A percentile compares a stretch with the other conserved stretches of the same genome.
phyloP scores from a whole-genome alignment of 495 filamentous ascomycete species.

The Astrocystis sublimbata region DNA sequence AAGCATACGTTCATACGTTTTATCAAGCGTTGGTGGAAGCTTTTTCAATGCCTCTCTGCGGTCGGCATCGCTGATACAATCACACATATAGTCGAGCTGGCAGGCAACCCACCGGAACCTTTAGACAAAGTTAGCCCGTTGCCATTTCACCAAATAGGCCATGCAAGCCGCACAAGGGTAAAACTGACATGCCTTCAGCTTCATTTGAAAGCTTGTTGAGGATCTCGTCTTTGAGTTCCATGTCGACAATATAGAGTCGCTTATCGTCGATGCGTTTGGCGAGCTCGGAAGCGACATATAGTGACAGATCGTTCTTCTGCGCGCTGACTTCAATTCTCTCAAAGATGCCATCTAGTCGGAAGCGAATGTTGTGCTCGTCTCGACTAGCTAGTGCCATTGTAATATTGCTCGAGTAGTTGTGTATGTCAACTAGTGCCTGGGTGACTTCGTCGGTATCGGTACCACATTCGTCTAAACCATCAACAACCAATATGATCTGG shows the following conservation, averaged over 20 bases:
- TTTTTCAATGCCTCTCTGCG: conserved; percentile 32
- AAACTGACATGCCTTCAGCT: conserved; percentile 23
- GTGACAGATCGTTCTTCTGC: conserved; percentile 30
- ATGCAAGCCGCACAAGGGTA: conserved; percentile 25
- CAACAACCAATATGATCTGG: conserved; percentile 29
- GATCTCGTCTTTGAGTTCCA: conserved; percentile 34
- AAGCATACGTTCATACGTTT: conserved; percentile 40
- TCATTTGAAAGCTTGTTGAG: conserved; percentile 28
- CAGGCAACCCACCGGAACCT: conserved; percentile 48
- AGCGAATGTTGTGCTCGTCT: conserved; percentile 25
- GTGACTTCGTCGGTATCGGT: conserved; percentile 18
- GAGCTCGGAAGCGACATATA: conserved; percentile 41
- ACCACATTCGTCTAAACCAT: conserved; percentile 37
- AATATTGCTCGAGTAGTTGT: conserved; percentile 21
- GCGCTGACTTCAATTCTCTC: conserved; percentile 33
- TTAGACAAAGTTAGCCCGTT: not conserved
- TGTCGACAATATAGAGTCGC: conserved; percentile 26
- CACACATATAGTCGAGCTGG: conserved; percentile 42
- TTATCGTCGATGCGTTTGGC: conserved; percentile 20
- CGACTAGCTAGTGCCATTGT: conserved; percentile 31
- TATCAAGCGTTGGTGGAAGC: conserved; percentile 35
- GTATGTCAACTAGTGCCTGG: conserved; percentile 15
- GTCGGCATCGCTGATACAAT: conserved; percentile 31
- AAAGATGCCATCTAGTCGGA: conserved; percentile 22
- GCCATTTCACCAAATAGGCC: conserved; percentile 4